phyloP scores from a whole-genome alignment of 2,329 filamentous ascomycete genomes.

The Tolypocladium tropicale region DNA sequence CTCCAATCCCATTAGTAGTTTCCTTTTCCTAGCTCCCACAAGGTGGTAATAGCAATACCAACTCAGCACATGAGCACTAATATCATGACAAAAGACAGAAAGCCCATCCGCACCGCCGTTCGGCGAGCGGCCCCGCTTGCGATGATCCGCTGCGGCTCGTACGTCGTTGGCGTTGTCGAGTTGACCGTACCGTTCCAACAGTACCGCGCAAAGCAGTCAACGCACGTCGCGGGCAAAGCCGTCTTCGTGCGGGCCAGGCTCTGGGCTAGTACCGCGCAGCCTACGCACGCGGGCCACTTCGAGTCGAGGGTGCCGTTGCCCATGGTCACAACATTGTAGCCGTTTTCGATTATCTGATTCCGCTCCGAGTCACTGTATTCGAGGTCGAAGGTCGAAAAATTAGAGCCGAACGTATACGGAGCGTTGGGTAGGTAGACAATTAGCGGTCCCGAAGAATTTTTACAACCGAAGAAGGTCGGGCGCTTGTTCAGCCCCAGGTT shows the following conservation, averaged over 20 bases:
- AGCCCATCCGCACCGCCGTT: background rate
- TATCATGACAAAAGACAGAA: background rate
- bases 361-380: conserved; percentile 53
- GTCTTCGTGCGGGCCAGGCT: conserved; percentile 58
- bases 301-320: conserved; percentile 62
- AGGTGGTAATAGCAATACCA: too few relatives aligned
- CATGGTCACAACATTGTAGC: conserved; percentile 66
- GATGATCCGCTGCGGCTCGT: background rate
- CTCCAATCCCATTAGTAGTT: too few relatives aligned
- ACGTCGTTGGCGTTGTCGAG: background rate
- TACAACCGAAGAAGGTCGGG: conserved; percentile 75
- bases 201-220: conserved; percentile 62
- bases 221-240: conserved; percentile 55
- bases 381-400: conserved; percentile 62
- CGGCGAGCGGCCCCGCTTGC: background rate
- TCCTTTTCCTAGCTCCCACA: too few relatives aligned
- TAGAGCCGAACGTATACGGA: conserved; percentile 62
- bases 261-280: conserved; percentile 67
- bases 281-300: conserved; percentile 68
- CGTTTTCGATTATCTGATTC: conserved; percentile 69
- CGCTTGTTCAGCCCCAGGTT: conserved; percentile 63
- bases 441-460: conserved; percentile 43
- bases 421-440: conserved; percentile 77
- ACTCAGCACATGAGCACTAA: background rate
- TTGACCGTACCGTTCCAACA: conserved; percentile 70